A percentile compares a stretch with the other conserved stretches of the same genome.
These are phyloP conservation scores for Termitomyces titanicus DNA, from an alignment of 768 basidiomycete genomes.

Conservation along the genomic window DNA sequence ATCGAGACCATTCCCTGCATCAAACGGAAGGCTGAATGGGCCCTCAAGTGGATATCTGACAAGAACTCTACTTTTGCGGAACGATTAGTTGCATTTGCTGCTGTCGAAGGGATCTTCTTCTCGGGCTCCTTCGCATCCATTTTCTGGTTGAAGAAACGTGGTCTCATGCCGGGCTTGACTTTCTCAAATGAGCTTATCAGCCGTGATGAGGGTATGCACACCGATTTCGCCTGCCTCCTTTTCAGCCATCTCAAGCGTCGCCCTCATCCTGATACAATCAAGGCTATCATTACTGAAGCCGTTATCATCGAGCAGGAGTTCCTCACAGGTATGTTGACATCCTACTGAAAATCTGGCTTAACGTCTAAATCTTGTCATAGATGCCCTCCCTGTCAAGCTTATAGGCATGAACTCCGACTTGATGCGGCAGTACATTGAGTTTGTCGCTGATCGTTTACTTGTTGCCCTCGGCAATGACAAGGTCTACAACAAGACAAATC, in stretches of 20 bases:
- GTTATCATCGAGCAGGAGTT: constrained; percentile 87
- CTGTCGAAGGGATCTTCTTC: constrained; percentile 98
- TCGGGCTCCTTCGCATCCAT: constrained; percentile 92
- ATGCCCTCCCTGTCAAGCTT: constrained; percentile 80
- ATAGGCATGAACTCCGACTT: constrained; percentile 90
- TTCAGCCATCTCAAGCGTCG: constrained; percentile 81
- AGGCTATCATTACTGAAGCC: constrained; percentile 73
- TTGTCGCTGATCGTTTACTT: constrained; percentile 87
- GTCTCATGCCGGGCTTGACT: constrained; percentile 94
- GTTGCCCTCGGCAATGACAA: constrained; percentile 83
- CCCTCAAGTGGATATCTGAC: constrained; percentile 88
- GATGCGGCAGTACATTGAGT: constrained; percentile 93
- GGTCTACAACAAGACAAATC: constrained; percentile 73
- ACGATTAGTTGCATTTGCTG: constrained; percentile 89
- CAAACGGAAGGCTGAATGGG: constrained; percentile 94
- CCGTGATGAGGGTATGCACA: constrained; percentile 95
- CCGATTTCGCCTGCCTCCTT: constrained; percentile 91
- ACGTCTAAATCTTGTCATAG: constrained; percentile 31
- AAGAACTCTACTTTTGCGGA: constrained; percentile 78
- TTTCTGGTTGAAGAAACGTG: constrained; percentile 97
- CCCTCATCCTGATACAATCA: constrained; percentile 77
- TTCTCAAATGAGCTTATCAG: constrained; percentile 97
- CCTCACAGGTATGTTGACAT: constrained; percentile 53
- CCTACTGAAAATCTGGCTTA: neutral
- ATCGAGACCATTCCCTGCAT: constrained; percentile 94